phyloP scores from a whole-genome alignment of 2,329 filamentous ascomycete species.

The Sphaerulina populicola region DNA sequence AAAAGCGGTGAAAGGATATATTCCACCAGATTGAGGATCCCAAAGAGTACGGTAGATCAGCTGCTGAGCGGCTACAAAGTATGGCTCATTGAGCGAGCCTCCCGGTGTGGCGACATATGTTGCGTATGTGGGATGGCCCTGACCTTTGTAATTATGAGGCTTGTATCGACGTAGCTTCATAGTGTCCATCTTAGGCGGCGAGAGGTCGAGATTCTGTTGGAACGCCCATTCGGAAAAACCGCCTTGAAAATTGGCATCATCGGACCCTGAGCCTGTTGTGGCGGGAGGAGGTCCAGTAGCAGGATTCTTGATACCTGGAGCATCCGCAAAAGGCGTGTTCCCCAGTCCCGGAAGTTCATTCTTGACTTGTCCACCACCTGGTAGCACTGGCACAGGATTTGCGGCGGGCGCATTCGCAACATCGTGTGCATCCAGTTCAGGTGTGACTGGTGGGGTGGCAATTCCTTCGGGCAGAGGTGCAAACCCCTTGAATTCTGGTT shows the following conservation, averaged over 20 bases:
- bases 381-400: conserved; percentile 2
- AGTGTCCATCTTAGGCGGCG: conserved; percentile 10
- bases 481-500: conserved; percentile 4
- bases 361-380: not conserved
- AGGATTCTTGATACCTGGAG: not conserved
- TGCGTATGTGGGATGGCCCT: conserved; percentile 15
- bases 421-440: not conserved
- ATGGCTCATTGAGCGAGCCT: conserved; percentile 18
- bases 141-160: conserved; percentile 19
- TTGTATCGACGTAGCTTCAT: conserved; percentile 10
- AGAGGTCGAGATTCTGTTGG: conserved; percentile 6
- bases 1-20: conserved; percentile 19
- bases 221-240: not conserved
- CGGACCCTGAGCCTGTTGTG: not conserved
- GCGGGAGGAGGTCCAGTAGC: not conserved
- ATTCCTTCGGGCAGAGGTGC: conserved; percentile 5
- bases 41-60: conserved; percentile 19
- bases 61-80: conserved; percentile 20
- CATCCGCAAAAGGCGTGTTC: not conserved
- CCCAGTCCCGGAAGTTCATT: not conserved
- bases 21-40: conserved; percentile 16
- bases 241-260: conserved; percentile 2
- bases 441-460: not conserved
- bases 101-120: conserved; percentile 18
- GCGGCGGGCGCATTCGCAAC: not conserved